Base-by-base conservation (phyloP, 352 stramenopile genomes). In the Phytophthora multivora region DNA sequence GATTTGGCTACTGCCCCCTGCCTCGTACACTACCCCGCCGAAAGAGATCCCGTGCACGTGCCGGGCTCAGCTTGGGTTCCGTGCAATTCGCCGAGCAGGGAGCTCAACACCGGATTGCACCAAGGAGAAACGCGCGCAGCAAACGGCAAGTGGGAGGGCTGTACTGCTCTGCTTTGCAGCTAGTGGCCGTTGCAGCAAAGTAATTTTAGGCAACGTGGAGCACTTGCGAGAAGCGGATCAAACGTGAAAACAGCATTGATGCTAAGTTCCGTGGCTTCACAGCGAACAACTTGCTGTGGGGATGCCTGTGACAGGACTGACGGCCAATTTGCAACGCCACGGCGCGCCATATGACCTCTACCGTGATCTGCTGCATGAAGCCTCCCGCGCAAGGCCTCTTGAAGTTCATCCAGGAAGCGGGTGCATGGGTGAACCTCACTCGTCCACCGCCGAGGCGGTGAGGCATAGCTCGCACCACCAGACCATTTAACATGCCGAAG, bases 31-130 rank as follows among this genome's bases (percentile, higher is more conserved):
- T 66, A 66, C 30, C 58, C 58, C 33, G 58, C 8, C 12, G 40
- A 66, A 66, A 54, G 41, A 36, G 49, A 66, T 66, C 6, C 21
- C 50, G 51, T 61, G 50, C 40, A 61, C 48, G 36, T 39, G 57
- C 48, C 21, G 48, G 39, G 21, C 57, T 52, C 55, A 15, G 16
- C 26, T 35, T 47, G 31, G 15, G 28, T 4, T n/a, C n/a, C n/a
- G n/a, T 36, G 41, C 18, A 21, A 21, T 45, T 33, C 30, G 53
- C 53, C 40, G 40, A 52, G 52, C 30, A 36, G 30, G 12, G 15
- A 35, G 28, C 28, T 26, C 23, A 23, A 39, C 16, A 7, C 18
- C 36, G 19, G 25, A 9, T 40, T 58, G 25, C 8, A 51, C 16
- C 51, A 18, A 46, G 13, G 41, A 46, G 50, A 57, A 47, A 57